Evolutionary conservation across 1,284 basidiomycete species (phyloP).

Genomic region (Boletus mariae): DNA sequence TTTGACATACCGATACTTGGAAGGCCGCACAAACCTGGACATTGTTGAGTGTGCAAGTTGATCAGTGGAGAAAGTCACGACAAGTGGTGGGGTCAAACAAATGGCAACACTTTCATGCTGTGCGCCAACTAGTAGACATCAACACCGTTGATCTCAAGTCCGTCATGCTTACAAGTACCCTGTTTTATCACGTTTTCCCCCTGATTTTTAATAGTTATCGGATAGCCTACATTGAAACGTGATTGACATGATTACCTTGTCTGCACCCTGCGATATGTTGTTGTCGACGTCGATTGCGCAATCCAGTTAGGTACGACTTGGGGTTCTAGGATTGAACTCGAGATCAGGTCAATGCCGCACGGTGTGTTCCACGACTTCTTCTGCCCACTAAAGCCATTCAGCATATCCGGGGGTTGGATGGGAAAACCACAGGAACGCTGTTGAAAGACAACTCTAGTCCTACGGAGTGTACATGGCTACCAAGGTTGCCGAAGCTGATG

Average conservation of each 20-base stretch:
- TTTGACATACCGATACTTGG: constrained; percentile 64
- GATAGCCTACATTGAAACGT: constrained; percentile 45
- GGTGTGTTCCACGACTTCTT: constrained; percentile 39
- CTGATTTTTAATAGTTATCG: constrained; percentile 57
- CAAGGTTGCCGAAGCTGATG: constrained; percentile 83
- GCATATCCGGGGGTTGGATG: constrained; percentile 84
- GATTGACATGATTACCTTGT: constrained; percentile 90
- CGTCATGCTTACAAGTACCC: too few species aligned
- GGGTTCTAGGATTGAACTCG: constrained; percentile 76
- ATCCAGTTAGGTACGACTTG: constrained; percentile 80
- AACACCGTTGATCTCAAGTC: too few species aligned
- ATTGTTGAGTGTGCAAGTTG: constrained; percentile 32
- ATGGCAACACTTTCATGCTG: neutral
- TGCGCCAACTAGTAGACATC: neutral
- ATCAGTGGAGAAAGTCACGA: neutral
- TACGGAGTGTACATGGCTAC: constrained; percentile 93
- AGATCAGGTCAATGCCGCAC: constrained; percentile 87
- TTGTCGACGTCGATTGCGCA: constrained; percentile 78
- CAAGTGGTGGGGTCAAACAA: neutral
- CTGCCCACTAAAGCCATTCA: constrained; percentile 26
- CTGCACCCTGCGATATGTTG: constrained; percentile 78
- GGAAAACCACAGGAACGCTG: constrained; percentile 27
- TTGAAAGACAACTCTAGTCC: constrained; percentile 46
- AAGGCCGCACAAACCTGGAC: constrained; percentile 70
- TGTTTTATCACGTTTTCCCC: too few species aligned